Evolutionary conservation across 192 early-diverging fungal species (phyloP).

Genomic region (Rhizoclosmatium sp.): DNA sequence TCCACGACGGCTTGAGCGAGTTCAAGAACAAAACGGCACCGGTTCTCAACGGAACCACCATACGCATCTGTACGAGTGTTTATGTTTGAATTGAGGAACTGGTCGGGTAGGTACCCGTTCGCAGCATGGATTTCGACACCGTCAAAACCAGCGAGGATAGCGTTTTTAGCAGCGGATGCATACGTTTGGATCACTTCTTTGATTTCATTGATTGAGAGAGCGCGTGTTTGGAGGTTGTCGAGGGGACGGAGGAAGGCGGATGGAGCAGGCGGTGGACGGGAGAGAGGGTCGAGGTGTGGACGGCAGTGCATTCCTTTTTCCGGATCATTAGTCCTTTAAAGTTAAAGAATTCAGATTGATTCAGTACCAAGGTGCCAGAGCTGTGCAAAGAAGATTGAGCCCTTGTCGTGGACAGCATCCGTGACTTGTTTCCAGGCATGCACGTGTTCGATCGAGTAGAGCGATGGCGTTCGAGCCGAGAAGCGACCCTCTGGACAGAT

Average conservation of each 20-base stretch:
- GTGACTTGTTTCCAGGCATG: conserved; percentile 59
- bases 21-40: conserved; percentile 79
- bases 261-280: not conserved
- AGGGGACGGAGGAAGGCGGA: not conserved
- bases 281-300: not conserved
- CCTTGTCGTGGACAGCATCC: conserved; percentile 62
- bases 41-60: conserved; percentile 90
- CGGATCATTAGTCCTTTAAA: too few species aligned
- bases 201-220: conserved; percentile 73
- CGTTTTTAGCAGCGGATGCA: conserved; percentile 62
- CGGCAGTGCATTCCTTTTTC: not conserved
- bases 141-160: conserved; percentile 72
- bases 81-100: conserved; percentile 80
- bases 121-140: conserved; percentile 91
- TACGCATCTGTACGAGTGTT: conserved; percentile 92
- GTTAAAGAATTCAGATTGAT: too few species aligned
- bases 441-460: conserved; percentile 20
- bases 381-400: conserved; percentile 63
- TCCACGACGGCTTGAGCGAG: conserved; percentile 48
- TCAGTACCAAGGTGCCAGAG: conserved; percentile 54
- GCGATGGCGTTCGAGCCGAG: conserved; percentile 25
- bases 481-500: conserved; percentile 29
- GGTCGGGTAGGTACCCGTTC: conserved; percentile 86
- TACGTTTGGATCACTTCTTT: conserved; percentile 65
- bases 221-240: conserved; percentile 42